Percentiles rank a stretch among this genome's conserved stretches.
These are phyloP conservation scores for Penicillium sclerotigenum DNA, from an alignment of 2,329 filamentous ascomycete genomes.

Conservation along the genomic window DNA sequence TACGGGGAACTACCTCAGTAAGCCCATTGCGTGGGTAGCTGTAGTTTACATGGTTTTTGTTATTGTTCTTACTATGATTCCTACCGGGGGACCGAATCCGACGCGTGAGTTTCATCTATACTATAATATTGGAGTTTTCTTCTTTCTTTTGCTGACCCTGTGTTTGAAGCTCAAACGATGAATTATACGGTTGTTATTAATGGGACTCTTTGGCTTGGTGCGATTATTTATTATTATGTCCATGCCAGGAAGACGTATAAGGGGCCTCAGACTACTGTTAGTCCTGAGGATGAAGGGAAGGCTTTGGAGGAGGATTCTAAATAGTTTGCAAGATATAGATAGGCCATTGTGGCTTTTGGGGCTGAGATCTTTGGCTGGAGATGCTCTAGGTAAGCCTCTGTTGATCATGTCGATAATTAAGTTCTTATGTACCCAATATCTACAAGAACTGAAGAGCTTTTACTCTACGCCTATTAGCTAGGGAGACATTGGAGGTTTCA, in stretches of 20 bases:
- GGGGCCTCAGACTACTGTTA: constrained; percentile 57
- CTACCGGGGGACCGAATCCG: constrained; percentile 54
- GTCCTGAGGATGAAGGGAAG: constrained; percentile 24
- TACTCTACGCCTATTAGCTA: background rate
- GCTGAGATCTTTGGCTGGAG: no score
- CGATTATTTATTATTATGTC: constrained; percentile 54
- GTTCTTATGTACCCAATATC: background rate
- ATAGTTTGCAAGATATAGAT: background rate
- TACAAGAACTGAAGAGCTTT: background rate
- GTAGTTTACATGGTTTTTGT: constrained; percentile 55
- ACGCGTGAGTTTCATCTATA: constrained; percentile 33
- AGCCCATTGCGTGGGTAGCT: constrained; percentile 53
- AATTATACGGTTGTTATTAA: constrained; percentile 63
- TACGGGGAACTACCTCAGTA: constrained; percentile 50
- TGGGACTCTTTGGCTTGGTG: constrained; percentile 55
- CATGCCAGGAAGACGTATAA: constrained; percentile 60
- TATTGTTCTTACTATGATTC: constrained; percentile 58
- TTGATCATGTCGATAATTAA: background rate
- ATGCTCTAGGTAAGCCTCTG: no score
- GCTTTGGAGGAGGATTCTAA: background rate
- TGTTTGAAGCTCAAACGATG: constrained; percentile 46
- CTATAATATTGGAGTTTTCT: background rate
- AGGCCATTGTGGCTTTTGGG: background rate
- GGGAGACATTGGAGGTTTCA: background rate
- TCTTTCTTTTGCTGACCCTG: background rate